A percentile compares a stretch with the other conserved stretches of the same genome.
Conservation (phyloP, 1,284 basidiomycete species). For the Malassezia equina region DNA sequence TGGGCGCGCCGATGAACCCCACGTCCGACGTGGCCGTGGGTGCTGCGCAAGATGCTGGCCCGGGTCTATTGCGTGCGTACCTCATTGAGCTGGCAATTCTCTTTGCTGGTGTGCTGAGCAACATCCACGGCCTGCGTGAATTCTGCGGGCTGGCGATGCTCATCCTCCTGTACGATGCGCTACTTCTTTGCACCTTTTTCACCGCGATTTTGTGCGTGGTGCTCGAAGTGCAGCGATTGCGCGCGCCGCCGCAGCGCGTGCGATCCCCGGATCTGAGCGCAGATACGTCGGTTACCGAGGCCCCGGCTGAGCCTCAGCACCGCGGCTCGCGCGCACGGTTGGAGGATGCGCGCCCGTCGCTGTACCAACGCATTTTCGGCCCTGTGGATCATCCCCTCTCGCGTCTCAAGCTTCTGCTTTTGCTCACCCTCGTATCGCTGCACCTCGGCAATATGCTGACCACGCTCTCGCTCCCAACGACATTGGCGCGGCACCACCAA, state of each 20-base stretch:
- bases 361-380: slow-evolving; percentile 30
- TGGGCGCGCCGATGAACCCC: slow-evolving; percentile 54
- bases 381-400: slow-evolving; percentile 68
- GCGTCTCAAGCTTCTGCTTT: slow-evolving; percentile 76
- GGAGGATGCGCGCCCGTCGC: background rate
- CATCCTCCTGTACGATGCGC: slow-evolving; percentile 72
- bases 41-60: slow-evolving; percentile 67
- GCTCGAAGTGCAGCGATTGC: slow-evolving; percentile 66
- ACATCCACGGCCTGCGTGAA: slow-evolving; percentile 79
- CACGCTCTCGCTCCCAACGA: slow-evolving; percentile 68
- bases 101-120: slow-evolving; percentile 71
- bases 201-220: slow-evolving; percentile 79
- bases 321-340: background rate
- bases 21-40: slow-evolving; percentile 74
- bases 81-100: slow-evolving; percentile 83
- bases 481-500: slow-evolving; percentile 55
- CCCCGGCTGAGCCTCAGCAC: slow-evolving; percentile 13
- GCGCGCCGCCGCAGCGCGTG: background rate
- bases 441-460: slow-evolving; percentile 72
- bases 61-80: slow-evolving; percentile 81
- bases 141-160: slow-evolving; percentile 89
- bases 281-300: background rate
- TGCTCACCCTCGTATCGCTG: slow-evolving; percentile 50
- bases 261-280: background rate
- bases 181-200: slow-evolving; percentile 82